Percentiles rank a stretch among this genome's conserved stretches.
phyloP scores from a whole-genome alignment of 306 rosid species.

The Fragaria ananassa region DNA sequence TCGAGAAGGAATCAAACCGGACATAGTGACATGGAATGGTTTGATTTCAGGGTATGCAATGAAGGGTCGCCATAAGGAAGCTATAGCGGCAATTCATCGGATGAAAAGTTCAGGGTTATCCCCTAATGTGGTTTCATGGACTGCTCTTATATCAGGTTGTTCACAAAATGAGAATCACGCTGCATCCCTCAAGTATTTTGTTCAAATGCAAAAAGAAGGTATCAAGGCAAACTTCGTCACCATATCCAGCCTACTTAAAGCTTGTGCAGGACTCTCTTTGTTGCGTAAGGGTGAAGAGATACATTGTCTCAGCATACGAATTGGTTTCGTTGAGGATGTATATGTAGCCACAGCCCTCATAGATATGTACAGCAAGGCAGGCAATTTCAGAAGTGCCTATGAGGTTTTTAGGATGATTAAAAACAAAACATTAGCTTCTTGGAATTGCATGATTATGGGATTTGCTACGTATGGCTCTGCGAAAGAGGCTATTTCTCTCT shows the following conservation, averaged over 20 bases:
- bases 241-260: conserved; percentile 50
- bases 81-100: conserved; percentile 38
- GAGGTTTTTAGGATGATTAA: conserved; percentile 47
- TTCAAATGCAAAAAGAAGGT: conserved; percentile 59
- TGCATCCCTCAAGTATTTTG: conserved; percentile 45
- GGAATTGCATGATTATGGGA: conserved; percentile 84
- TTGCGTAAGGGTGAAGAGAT: conserved; percentile 61
- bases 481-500: conserved; percentile 50
- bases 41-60: conserved; percentile 59
- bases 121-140: conserved; percentile 75
- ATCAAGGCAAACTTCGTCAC: conserved; percentile 51
- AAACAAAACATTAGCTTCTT: conserved; percentile 58
- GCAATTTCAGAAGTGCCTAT: conserved; percentile 42
- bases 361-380: conserved; percentile 59
- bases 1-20: conserved; percentile 50
- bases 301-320: conserved; percentile 45
- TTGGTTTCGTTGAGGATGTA: conserved; percentile 40
- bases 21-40: conserved; percentile 71
- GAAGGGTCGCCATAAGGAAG: conserved; percentile 48
- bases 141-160: conserved; percentile 68
- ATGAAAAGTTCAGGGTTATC: conserved; percentile 50
- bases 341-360: conserved; percentile 54
- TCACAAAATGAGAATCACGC: conserved; percentile 45
- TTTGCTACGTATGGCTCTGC: conserved; percentile 55
- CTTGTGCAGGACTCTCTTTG: conserved; percentile 59